These are phyloP conservation scores for Coniochaeta ligniaria DNA, from an alignment of 2,329 filamentous ascomycete species.

Conservation along the genomic window DNA sequence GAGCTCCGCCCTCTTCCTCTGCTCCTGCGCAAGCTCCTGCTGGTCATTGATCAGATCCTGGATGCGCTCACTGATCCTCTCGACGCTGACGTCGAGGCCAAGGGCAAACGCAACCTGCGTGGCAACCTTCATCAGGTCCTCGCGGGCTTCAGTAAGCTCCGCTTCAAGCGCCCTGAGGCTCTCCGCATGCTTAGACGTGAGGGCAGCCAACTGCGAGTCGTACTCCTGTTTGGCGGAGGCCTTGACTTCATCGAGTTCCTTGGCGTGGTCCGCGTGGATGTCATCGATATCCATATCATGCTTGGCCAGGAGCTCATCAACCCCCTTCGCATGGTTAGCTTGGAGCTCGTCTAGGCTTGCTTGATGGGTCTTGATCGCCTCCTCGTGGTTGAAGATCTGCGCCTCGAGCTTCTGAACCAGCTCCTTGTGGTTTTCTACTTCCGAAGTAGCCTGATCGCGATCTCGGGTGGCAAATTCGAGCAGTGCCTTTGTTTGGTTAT, in stretches of 20 bases:
- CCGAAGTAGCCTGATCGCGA: slow-evolving; percentile 42
- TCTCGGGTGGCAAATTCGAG: slow-evolving; percentile 59
- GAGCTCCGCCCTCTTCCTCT: slow-evolving; percentile 51
- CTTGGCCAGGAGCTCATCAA: slow-evolving; percentile 33
- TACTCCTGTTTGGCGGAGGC: slow-evolving; percentile 44
- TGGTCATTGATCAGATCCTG: slow-evolving; percentile 49
- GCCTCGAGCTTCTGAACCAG: slow-evolving; percentile 47
- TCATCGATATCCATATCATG: slow-evolving; percentile 26
- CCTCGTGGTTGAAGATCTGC: slow-evolving; percentile 53
- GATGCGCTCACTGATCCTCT: slow-evolving; percentile 58
- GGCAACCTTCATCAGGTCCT: slow-evolving; percentile 58
- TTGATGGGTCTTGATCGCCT: slow-evolving; percentile 47
- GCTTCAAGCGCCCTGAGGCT: slow-evolving; percentile 48
- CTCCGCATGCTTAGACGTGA: slow-evolving; percentile 55
- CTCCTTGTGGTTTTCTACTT: slow-evolving; percentile 36
- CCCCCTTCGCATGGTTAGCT: slow-evolving; percentile 36
- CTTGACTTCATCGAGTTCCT: slow-evolving; percentile 34
- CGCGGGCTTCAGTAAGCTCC: slow-evolving; percentile 58
- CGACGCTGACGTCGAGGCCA: slow-evolving; percentile 58
- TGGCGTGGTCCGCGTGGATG: slow-evolving; percentile 41
- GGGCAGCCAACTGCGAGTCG: slow-evolving; percentile 48
- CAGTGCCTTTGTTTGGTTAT: slow-evolving; percentile 58
- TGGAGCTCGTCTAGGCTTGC: slow-evolving; percentile 42
- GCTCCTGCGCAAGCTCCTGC: slow-evolving; percentile 51
- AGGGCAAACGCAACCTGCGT: slow-evolving; percentile 54